These are phyloP conservation scores for Exophiala sp. DNA, from an alignment of 2,329 filamentous ascomycete species.

Conservation along the genomic window DNA sequence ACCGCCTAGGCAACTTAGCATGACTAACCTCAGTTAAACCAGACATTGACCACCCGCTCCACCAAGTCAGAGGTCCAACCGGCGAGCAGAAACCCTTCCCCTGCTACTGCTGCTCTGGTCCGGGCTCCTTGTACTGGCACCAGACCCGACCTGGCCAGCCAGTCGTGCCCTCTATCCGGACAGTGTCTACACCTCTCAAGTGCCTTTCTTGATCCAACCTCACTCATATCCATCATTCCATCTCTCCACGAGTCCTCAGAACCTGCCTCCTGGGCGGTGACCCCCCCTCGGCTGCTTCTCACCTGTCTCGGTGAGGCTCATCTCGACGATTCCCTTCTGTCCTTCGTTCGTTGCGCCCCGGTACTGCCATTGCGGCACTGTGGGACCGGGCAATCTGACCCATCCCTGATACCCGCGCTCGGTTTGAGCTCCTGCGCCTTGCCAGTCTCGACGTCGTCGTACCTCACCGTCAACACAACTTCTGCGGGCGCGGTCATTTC, in stretches of 20 bases:
- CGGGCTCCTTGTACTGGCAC: slow-evolving; percentile 1
- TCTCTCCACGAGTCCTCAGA: background rate
- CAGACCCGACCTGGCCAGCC: slow-evolving; percentile 4
- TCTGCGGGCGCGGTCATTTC: slow-evolving; percentile 18
- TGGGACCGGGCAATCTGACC: slow-evolving; percentile 6
- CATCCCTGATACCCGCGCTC: slow-evolving; percentile 22
- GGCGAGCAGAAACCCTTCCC: background rate
- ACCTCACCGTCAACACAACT: slow-evolving; percentile 36
- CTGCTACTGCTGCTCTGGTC: background rate
- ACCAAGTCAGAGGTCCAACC: slow-evolving; percentile 1
- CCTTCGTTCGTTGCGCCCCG: background rate
- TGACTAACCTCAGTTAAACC: background rate
- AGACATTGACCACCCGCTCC: background rate
- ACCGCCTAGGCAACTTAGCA: background rate
- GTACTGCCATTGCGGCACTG: slow-evolving; percentile 3
- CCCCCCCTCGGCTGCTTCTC: background rate
- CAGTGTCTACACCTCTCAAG: slow-evolving; percentile 2
- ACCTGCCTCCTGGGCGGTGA: background rate
- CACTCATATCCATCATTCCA: slow-evolving; percentile 7
- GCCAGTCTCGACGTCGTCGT: slow-evolving; percentile 12
- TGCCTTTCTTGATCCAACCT: slow-evolving; percentile 17
- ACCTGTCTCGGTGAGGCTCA: background rate
- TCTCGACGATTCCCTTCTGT: background rate
- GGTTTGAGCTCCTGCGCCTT: slow-evolving; percentile 22
- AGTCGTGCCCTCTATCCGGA: background rate